Evolutionary conservation across 441 rosid species (phyloP), one percentile per base, ranked within the genome.

Genomic region (Cnidoscolus chayamansa): DNA sequence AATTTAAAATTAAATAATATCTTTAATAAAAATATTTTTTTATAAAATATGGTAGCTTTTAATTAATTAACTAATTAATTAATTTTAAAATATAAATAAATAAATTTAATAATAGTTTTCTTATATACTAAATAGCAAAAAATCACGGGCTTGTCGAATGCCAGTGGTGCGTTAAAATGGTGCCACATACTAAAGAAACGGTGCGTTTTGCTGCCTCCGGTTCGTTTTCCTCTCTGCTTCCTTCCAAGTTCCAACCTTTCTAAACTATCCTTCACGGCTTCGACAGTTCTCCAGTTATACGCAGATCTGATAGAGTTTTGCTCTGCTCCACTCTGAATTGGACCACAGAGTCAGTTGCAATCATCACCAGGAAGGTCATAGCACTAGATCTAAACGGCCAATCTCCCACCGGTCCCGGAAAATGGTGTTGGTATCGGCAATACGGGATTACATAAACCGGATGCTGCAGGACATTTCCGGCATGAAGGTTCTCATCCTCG

Each of bases 401-500:
- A 25, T 19, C 51, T 8, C 19, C 7, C 12, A n/a, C 47, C 30
- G 50, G 0, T 17, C 30, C 30, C 30, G 2, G 37, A 76, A 78
- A 74, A 92, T 94, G 97, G 98, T 89, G 73, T 76, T 92, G 70
- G 87, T 92, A 17, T 75, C 90, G 57, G 90, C 97, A 31, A 92
- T 73, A 32, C 96, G 98, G 58, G 96, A 94, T 78, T 94, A 94
- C 83, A 67, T 92, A 63, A 89, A 92, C 77, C 90, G 99, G 77
- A 90, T 92, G 98, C 77, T 94, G 79, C 95, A 92, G 75, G 98
- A 90, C 72, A 92, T 92, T 81, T 89, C 97, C 82, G 99, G 99
- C 85, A 94, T 94, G 99, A 92, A 94, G 78, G 99, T 94, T 71
- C 98, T 94, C 82, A 88, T 94, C 74, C 98, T 92, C 65, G 99